Conservation (phyloP, 2,329 filamentous ascomycete species). For the Ascomycota sp. region DNA sequence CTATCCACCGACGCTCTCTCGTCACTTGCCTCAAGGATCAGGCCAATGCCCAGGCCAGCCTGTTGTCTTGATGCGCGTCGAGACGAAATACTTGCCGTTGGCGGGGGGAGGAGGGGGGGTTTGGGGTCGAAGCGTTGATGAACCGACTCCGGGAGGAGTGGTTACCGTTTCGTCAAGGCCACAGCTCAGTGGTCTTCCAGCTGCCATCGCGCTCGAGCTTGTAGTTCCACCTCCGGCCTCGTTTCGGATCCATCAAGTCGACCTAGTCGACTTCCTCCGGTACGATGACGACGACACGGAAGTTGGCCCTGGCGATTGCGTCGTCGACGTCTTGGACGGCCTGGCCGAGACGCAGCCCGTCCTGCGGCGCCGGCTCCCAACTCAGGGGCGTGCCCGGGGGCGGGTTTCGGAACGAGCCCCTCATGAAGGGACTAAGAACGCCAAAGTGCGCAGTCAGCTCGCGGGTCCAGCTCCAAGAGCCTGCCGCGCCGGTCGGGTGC, state of each 20-base stretch:
- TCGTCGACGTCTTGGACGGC: conserved; percentile 55
- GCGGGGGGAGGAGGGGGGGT: no score
- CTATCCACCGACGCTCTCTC: no score
- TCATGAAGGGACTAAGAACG: conserved; percentile 63
- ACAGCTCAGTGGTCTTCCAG: conserved; percentile 53
- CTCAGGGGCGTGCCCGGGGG: conserved; percentile 42
- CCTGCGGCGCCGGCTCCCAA: conserved; percentile 17
- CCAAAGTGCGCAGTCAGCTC: conserved; percentile 81
- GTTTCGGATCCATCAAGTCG: conserved; percentile 47
- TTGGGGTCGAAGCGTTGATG: no score
- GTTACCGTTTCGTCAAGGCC: no score
- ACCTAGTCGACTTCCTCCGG: conserved; percentile 59
- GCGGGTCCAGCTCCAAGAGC: conserved; percentile 53
- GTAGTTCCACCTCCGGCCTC: conserved; percentile 46
- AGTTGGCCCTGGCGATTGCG: conserved; percentile 48
- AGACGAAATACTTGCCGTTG: no score
- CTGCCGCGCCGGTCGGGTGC: conserved; percentile 18
- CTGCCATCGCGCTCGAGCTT: conserved; percentile 24
- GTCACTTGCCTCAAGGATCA: no score
- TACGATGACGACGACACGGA: conserved; percentile 64
- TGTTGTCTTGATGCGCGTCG: no score
- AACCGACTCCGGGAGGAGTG: no score
- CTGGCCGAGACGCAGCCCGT: conserved; percentile 29
- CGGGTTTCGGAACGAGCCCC: conserved; percentile 56
- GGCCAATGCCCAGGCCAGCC: no score